These are phyloP conservation scores for Chalciporus chontae DNA, from an alignment of 768 basidiomycete species.

Conservation along the genomic window DNA sequence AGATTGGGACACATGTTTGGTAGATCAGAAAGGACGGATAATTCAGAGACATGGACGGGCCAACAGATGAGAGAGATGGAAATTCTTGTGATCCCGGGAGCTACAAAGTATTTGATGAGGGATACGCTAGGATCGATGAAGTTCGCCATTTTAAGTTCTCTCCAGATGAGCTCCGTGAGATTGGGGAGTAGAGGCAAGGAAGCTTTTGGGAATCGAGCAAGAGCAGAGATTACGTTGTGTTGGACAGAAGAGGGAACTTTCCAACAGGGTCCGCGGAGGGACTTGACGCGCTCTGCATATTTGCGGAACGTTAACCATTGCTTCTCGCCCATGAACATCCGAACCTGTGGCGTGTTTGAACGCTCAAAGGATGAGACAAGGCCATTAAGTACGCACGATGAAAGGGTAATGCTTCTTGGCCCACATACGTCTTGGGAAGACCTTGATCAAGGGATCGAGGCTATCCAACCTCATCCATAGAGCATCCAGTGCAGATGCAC, in stretches of 20 bases:
- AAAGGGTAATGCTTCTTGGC: constrained; percentile 18
- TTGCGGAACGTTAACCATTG: constrained; percentile 25
- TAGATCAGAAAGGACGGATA: constrained; percentile 18
- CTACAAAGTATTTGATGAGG: constrained; percentile 24
- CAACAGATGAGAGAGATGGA: constrained; percentile 24
- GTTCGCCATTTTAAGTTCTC: constrained; percentile 22
- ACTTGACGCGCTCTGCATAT: constrained; percentile 24
- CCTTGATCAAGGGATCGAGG: constrained; percentile 26
- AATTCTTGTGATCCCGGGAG: constrained; percentile 15
- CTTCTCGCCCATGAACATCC: constrained; percentile 24
- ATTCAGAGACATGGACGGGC: constrained; percentile 22
- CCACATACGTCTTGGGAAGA: constrained; percentile 26
- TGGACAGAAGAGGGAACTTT: constrained; percentile 14
- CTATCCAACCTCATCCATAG: constrained; percentile 29
- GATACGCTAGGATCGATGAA: constrained; percentile 21
- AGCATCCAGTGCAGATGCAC: constrained; percentile 20
- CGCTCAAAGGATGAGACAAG: neutral
- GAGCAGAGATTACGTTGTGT: constrained; percentile 14
- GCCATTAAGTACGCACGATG: constrained; percentile 13
- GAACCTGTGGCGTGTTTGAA: constrained; percentile 9
- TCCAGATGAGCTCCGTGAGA: constrained; percentile 23
- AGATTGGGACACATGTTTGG: constrained; percentile 24
- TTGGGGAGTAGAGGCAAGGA: constrained; percentile 25
- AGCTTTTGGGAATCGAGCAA: constrained; percentile 11
- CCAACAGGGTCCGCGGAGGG: constrained; percentile 21